Evolutionary conservation across 306 rosid species (phyloP).

Genomic region (Mucuna pruriens): DNA sequence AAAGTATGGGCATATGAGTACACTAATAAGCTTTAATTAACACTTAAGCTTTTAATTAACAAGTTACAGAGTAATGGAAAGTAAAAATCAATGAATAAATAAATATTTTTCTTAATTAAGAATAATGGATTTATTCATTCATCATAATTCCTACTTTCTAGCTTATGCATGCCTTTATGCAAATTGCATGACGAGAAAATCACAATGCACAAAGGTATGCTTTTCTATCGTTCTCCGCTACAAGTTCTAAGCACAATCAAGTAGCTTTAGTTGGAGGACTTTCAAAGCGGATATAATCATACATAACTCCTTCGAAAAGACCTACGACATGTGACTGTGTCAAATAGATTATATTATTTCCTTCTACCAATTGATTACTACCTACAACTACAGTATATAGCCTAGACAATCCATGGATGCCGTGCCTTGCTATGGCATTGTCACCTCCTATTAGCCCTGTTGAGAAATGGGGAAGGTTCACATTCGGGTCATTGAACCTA

Average conservation of each 20-base stretch:
- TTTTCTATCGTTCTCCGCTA: too few relatives aligned
- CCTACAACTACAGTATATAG: conserved; percentile 42
- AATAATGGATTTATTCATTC: not conserved
- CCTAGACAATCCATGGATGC: conserved; percentile 72
- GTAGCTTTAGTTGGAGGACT: conserved; percentile 47
- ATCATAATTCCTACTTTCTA: not conserved
- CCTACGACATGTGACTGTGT: conserved; percentile 45
- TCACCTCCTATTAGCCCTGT: conserved; percentile 63
- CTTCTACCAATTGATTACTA: conserved; percentile 41
- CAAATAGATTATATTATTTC: conserved; percentile 62
- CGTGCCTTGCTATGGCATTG: conserved; percentile 81
- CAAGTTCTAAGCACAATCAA: not conserved
- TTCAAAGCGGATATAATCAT: conserved; percentile 83
- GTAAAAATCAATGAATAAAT: too few relatives aligned
- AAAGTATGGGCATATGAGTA: too few relatives aligned
- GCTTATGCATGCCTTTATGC: not conserved
- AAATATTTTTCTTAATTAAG: too few relatives aligned
- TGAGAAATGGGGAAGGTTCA: conserved; percentile 7
- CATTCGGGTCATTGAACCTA: conserved; percentile 47
- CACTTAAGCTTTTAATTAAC: too few relatives aligned
- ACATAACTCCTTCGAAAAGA: conserved; percentile 65
- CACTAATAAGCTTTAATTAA: too few relatives aligned
- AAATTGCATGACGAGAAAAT: not conserved
- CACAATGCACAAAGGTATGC: too few relatives aligned
- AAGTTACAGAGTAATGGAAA: too few relatives aligned